Conservation (phyloP, 192 early-diverging fungal species). For the Rhizoclosmatium globosum region DNA sequence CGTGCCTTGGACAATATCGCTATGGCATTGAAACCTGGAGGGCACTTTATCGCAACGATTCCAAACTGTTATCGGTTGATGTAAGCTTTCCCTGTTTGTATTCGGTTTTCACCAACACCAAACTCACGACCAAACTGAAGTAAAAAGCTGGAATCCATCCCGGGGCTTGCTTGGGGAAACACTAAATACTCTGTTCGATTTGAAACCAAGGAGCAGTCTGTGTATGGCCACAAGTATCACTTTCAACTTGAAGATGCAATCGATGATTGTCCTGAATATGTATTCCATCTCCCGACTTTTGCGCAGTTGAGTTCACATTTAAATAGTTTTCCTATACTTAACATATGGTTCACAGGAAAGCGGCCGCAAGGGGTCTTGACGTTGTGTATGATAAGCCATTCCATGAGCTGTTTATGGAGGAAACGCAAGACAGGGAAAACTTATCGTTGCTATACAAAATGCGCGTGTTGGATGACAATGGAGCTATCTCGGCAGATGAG, state of each 20-base stretch:
- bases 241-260: slow-evolving; percentile 96
- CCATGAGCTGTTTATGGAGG: slow-evolving; percentile 81
- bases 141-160: slow-evolving; percentile 51
- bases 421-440: slow-evolving; percentile 60
- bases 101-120: background rate
- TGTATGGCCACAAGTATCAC: slow-evolving; percentile 85
- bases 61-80: slow-evolving; percentile 92
- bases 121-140: background rate
- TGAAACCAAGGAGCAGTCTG: slow-evolving; percentile 66
- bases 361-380: slow-evolving; percentile 82
- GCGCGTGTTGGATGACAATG: slow-evolving; percentile 78
- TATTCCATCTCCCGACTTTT: slow-evolving; percentile 87
- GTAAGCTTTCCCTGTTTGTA: slow-evolving; percentile 49
- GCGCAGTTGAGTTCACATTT: slow-evolving; percentile 57
- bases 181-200: slow-evolving; percentile 88
- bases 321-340: slow-evolving; percentile 6
- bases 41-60: slow-evolving; percentile 90
- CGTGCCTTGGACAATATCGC: slow-evolving; percentile 84
- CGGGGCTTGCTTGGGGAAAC: slow-evolving; percentile 82
- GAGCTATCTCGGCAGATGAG: slow-evolving; percentile 79
- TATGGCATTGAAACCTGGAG: slow-evolving; percentile 71
- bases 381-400: slow-evolving; percentile 79
- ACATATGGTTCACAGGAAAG: slow-evolving; percentile 63
- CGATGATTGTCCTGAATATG: slow-evolving; percentile 94
- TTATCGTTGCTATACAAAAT: slow-evolving; percentile 74